phyloP scores from a whole-genome alignment of 2,329 filamentous ascomycete genomes.

The Conoideocrella luteorostrata region DNA sequence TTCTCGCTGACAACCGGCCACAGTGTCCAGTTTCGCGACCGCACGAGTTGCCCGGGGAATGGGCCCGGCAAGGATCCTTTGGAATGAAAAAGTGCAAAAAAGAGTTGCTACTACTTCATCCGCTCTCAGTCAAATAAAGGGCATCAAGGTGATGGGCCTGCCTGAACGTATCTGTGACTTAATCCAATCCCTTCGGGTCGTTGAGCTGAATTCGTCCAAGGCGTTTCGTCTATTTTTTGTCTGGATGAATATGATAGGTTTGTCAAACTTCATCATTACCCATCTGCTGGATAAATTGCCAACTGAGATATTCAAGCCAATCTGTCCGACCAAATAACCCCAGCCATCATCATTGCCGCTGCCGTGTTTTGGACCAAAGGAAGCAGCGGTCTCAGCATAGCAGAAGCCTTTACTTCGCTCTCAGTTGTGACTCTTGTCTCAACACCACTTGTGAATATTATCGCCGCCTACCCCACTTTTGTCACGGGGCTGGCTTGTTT shows the following conservation, averaged over 20 bases:
- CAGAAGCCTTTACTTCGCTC: conserved; percentile 26
- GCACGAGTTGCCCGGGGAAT: no score
- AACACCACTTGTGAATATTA: conserved; percentile 22
- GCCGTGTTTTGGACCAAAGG: conserved; percentile 16
- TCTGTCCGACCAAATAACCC: not conserved
- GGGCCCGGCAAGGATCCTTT: not conserved
- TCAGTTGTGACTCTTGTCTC: conserved; percentile 29
- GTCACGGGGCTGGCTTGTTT: conserved; percentile 27
- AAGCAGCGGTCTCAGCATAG: conserved; percentile 18
- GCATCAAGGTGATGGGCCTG: not conserved
- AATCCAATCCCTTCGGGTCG: not conserved
- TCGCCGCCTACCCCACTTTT: conserved; percentile 26
- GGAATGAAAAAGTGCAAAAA: not conserved
- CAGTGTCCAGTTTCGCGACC: not conserved
- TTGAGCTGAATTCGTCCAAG: not conserved
- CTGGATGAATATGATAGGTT: no score
- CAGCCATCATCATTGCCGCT: conserved; percentile 9
- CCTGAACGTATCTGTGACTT: not conserved
- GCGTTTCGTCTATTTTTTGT: no score
- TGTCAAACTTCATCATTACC: no score
- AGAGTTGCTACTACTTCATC: not conserved
- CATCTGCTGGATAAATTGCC: no score
- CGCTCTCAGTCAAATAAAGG: not conserved
- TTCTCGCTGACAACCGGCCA: no score
- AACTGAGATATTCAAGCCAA: no score